Evolutionary conservation across 345 rosid genomes (phyloP), one percentile per base, ranked within the genome.

Genomic region (Triadica sebifera): DNA sequence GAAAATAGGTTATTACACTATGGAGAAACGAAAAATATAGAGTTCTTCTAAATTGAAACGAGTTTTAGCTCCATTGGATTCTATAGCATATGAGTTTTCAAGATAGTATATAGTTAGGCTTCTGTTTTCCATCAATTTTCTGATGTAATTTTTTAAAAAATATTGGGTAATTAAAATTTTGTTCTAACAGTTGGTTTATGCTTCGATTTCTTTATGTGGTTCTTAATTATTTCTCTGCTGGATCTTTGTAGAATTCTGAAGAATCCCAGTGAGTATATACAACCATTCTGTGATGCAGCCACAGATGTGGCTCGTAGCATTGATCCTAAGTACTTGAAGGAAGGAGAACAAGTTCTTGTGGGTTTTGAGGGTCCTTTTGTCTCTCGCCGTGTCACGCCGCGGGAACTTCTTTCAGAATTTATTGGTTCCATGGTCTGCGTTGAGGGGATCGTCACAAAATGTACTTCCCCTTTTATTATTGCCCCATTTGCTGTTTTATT

Each of bases 341-440:
- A 95, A 86, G 99, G 89, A 71, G 97, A 95, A 60, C 83, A 76
- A 63, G 83, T 95, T 74, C 89, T 83, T 58, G 93, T 95, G 66
- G 99, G 99, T 37, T 91, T 95, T 77, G 97, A 93, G 79, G 99
- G 99, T 12, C 94, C 92, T 67, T 95, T 95, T 77, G 98, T 95
- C 46, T 95, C 99, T 72, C 97, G 98, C 0, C 85, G 92, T 11
- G 92, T 95, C 73, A 90, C 98, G 0, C 99, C 99, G 8, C 87
- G 98, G 79, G 99, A 88, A 11, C 99, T 95, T 81, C 97, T 95
- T 61, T 93, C 98, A 3, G 91, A 87, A 71, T 95, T 84, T 81
- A 93, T 95, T 70, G 99, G 99, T 70, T 93, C 99, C 62, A 82
- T 95, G 97, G 97, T 95, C 72, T 89, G 97, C 71, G 94, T 93